Evolutionary conservation across 306 rosid species (phyloP).

Genomic region (Vigna mungo): DNA sequence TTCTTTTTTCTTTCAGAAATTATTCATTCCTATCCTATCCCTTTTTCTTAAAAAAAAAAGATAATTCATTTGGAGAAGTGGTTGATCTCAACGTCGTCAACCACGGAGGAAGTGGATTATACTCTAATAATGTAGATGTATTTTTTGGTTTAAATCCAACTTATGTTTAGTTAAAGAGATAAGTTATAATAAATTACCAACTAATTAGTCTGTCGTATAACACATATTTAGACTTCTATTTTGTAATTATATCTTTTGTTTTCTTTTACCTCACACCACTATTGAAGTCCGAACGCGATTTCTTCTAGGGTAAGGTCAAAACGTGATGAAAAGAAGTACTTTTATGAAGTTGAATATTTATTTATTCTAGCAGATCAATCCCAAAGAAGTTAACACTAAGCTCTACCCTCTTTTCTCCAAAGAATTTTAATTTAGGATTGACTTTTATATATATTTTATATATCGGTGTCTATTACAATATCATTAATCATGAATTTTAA

Average conservation of each 20-base stretch:
- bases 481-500: not conserved
- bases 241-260: not conserved
- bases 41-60: not conserved
- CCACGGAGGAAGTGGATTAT: not conserved
- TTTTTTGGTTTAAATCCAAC: not conserved
- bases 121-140: not conserved
- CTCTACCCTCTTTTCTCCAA: not conserved
- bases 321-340: not conserved
- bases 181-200: not conserved
- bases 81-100: not conserved
- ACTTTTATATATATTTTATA: not conserved
- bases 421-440: not conserved
- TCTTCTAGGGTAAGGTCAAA: not conserved
- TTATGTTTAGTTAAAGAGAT: not conserved
- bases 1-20: not conserved
- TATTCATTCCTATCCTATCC: not conserved
- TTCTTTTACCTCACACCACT: not conserved
- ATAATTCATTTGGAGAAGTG: not conserved
- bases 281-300: not conserved
- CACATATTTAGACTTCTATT: not conserved
- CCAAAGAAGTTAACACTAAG: not conserved
- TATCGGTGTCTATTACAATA: not conserved
- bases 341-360: not conserved
- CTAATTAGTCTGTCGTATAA: not conserved
- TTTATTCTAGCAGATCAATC: not conserved